Evolutionary conservation across 2,329 filamentous ascomycete species (phyloP), one percentile per base, ranked within the genome.

Genomic region (Sclerotinia nivalis): DNA sequence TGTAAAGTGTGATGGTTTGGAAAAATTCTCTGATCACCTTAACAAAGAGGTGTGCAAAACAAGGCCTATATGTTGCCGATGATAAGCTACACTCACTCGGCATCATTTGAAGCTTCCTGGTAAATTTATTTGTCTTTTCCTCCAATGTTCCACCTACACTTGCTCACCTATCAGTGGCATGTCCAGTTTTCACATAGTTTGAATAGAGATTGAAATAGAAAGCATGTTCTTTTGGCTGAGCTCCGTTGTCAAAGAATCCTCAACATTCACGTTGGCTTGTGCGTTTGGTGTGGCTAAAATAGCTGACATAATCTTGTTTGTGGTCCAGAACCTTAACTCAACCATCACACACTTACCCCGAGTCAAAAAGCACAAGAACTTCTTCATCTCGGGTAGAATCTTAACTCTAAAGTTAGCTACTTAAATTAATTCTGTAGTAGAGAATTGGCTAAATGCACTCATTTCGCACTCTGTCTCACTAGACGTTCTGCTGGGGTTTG

Each of bases 291-390:
- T 62, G 60, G 60, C 45, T 50, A 13, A 50, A 50, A 37, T 25
- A 13, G 47, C 54, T 62, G 31, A 62, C 45, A 50, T 62, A 62
- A 62, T 62, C 20, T 18, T 15, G 49, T 28, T 49, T 37, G 22
- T 34, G 59, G 45, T 52, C 47, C 47, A 40, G 61, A 64, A 52
- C 47, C n/a, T 64, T 20, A 49, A 62, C 60, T 49, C 45, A 37
- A 62, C 45, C 28, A 25, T 12, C 22, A 49, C 59, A 62, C n/a
- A 12, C 8, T 52, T 52, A 64, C 61, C 61, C 61, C 61, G 61
- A 64, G 61, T 64, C 9, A 25, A 28, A 2, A 64, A 40, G 13
- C 61, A 52, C 61, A 64, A 47, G 15, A 52, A 1, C 47, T 50
- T 64, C 47, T 40, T 25, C 47, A 52, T 25, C 31, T 28, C 45